These are phyloP conservation scores for Sarcomyxa edulis DNA, from an alignment of 768 basidiomycete species.

Conservation along the genomic window DNA sequence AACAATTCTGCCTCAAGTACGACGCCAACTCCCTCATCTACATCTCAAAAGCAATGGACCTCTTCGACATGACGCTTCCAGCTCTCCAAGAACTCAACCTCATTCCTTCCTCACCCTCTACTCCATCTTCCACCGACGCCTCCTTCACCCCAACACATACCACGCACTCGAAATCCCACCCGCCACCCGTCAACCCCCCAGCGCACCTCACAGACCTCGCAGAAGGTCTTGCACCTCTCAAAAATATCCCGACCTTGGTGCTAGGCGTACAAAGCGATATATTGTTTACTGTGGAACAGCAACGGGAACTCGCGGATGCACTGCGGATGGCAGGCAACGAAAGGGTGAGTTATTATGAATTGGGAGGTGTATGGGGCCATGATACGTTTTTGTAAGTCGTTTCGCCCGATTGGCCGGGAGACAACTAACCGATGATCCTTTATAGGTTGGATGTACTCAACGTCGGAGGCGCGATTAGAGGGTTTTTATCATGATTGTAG, in stretches of 20 bases:
- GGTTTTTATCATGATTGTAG: slow-evolving; percentile 60
- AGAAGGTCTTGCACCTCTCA: slow-evolving; percentile 69
- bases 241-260: slow-evolving; percentile 74
- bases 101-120: slow-evolving; percentile 19
- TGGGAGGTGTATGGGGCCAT: slow-evolving; percentile 99
- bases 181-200: slow-evolving; percentile 66
- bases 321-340: slow-evolving; percentile 86
- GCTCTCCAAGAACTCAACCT: slow-evolving; percentile 70
- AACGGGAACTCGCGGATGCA: slow-evolving; percentile 91
- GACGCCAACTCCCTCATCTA: slow-evolving; percentile 99
- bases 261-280: slow-evolving; percentile 97
- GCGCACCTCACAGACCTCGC: slow-evolving; percentile 75
- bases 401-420: slow-evolving; percentile 1
- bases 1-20: slow-evolving; percentile 97
- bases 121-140: slow-evolving; percentile 20
- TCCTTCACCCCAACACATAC: slow-evolving; percentile 19
- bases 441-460: slow-evolving; percentile 77
- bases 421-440: slow-evolving; percentile 4
- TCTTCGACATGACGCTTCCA: slow-evolving; percentile 89
- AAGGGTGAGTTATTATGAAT: slow-evolving; percentile 90
- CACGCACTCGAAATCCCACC: slow-evolving; percentile 65
- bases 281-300: slow-evolving; percentile 95
- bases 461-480: slow-evolving; percentile 87
- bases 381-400: slow-evolving; percentile 87
- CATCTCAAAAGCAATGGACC: slow-evolving; percentile 98